Conservation (phyloP, 2,329 filamentous ascomycete species). For the Apiospora phragmitis region DNA sequence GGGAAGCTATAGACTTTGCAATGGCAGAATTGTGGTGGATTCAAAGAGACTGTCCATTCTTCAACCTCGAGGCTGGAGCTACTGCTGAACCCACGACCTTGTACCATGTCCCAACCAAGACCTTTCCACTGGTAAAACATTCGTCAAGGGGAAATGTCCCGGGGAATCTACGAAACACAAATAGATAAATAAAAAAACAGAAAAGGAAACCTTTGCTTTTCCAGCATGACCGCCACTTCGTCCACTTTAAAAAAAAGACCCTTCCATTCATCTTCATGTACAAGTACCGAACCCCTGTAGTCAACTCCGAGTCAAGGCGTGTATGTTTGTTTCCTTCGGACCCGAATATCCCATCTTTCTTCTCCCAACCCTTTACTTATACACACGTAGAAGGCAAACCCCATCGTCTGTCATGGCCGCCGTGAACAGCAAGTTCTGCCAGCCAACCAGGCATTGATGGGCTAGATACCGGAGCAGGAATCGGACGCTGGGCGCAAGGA, state of each 20-base stretch:
- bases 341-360: background rate
- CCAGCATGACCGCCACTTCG: background rate
- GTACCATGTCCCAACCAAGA: background rate
- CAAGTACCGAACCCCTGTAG: background rate
- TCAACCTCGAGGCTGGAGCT: background rate
- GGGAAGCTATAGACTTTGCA: background rate
- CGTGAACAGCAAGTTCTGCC: background rate
- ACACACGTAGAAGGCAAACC: constrained; percentile 2
- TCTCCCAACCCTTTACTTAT: background rate
- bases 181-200: background rate
- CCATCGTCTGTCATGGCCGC: background rate
- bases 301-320: constrained; percentile 3
- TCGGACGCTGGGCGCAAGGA: constrained; percentile 19
- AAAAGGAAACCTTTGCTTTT: background rate
- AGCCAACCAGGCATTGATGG: background rate
- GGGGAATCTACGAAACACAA: constrained; percentile 4
- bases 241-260: background rate
- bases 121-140: background rate
- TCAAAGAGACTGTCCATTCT: background rate
- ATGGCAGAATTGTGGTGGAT: background rate
- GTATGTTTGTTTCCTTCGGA: background rate
- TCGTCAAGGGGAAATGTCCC: background rate
- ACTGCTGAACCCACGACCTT: background rate
- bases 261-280: background rate
- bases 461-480: background rate